Conservation (phyloP, 116 monocot species). For the Papilionanthe hybrid region DNA sequence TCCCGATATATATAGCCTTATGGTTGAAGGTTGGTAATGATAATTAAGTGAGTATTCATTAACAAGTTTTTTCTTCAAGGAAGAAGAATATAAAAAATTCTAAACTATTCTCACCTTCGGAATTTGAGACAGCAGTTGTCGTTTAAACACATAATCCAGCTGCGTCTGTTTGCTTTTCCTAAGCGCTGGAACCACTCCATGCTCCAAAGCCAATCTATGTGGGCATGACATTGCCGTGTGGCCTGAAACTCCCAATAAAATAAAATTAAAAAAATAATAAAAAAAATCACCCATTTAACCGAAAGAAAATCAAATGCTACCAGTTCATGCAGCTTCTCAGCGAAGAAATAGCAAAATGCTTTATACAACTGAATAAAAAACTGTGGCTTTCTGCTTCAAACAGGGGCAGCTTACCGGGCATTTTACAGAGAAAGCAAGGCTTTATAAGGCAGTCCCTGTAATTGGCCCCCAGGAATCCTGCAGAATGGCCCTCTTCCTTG, state of each 20-base stretch:
- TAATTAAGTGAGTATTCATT: no score
- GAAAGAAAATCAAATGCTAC: not conserved
- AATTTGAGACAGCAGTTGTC: slow-evolving; percentile 50
- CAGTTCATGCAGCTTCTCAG: not conserved
- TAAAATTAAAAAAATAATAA: not conserved
- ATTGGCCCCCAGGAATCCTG: slow-evolving; percentile 73
- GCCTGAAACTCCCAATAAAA: slow-evolving; percentile 31
- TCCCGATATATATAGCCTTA: no score
- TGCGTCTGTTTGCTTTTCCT: slow-evolving; percentile 40
- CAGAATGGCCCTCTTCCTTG: slow-evolving; percentile 64
- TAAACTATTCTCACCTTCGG: slow-evolving; percentile 53
- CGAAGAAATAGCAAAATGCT: not conserved
- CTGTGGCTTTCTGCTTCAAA: not conserved
- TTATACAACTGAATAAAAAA: not conserved
- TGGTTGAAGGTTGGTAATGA: no score
- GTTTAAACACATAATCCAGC: slow-evolving; percentile 72
- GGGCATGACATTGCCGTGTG: no score
- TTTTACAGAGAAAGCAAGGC: slow-evolving; percentile 86
- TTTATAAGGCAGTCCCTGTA: slow-evolving; percentile 88
- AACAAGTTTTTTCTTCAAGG: no score
- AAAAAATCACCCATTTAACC: not conserved
- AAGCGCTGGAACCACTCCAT: slow-evolving; percentile 47
- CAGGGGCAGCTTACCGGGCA: slow-evolving; percentile 39
- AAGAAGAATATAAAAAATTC: no score
- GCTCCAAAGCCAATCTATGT: slow-evolving; percentile 65